phyloP scores from a whole-genome alignment of 148 eudicot genomes.

The Nepenthes gracilis region DNA sequence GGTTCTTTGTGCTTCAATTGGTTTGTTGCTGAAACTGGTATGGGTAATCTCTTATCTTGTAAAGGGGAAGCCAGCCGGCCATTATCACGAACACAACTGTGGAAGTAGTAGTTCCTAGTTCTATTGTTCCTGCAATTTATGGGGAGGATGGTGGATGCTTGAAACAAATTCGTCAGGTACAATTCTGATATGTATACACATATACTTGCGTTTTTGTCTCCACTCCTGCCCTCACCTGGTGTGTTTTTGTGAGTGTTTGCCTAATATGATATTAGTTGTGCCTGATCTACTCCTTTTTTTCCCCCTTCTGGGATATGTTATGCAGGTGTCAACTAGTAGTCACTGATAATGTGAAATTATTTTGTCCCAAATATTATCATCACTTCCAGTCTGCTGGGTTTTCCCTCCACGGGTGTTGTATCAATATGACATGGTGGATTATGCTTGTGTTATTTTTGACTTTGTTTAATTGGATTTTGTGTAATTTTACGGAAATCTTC shows the following conservation, averaged over 20 bases:
- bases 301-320: no score
- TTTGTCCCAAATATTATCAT: no score
- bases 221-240: neutral
- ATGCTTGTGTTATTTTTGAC: no score
- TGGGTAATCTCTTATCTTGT: slow-evolving; percentile 5
- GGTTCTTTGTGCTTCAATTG: slow-evolving; percentile 1
- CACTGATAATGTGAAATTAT: no score
- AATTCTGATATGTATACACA: neutral
- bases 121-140: slow-evolving; percentile 68
- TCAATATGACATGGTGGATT: no score
- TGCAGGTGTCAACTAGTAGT: no score
- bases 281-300: no score
- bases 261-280: no score
- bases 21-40: slow-evolving; percentile 5
- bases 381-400: no score
- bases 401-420: no score
- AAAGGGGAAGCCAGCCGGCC: slow-evolving; percentile 53
- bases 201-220: neutral
- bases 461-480: no score
- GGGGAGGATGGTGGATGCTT: slow-evolving; percentile 96
- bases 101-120: slow-evolving; percentile 85
- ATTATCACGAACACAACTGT: slow-evolving; percentile 77
- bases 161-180: slow-evolving; percentile 76
- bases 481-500: no score
- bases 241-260: neutral